Evolutionary conservation across 176 grass and related monocot genomes (phyloP), one percentile per base, ranked within the genome.

Genomic region (Phragmites australis): DNA sequence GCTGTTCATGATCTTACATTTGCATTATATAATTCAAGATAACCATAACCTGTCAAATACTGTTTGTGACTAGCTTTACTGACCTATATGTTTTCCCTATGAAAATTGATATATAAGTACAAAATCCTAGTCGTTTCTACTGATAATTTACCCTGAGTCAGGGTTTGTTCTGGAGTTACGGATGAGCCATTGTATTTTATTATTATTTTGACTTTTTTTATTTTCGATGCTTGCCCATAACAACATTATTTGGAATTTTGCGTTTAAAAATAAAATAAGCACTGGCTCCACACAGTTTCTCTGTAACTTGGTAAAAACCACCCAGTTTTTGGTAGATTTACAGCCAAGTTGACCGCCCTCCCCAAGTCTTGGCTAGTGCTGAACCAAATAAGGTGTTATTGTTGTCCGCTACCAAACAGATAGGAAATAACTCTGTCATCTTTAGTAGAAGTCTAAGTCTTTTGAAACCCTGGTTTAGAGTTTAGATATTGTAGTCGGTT

Each of bases 101-200:
- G 45, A 52, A 76, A 79, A 53, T 32, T 67, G 1, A 37, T 59
- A 58, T 78, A 48, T 15, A 54, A 6, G 1, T 43, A 50, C n/a
- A 72, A 54, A 44, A 27, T 82, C 10, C 17, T 65, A 72, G 74
- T 22, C 15, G 39, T 77, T 88, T 55, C 22, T 76, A 57, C 27
- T 6, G 18, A 49, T 56, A 34, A 47, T 88, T 22, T 78, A 50
- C 4, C 46, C 16, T 53, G 22, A 48, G 3, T 56, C 19, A 27
- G 3, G 22, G 22, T 31, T 37, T 49, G 0, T 5, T 64, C 6
- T 17, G 6, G 45, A 77, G 18, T 49, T 64, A 8, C 17, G 17
- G 46, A 50, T 39, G 59, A 78, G 65, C 19, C 30, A 11, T 17
- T 14, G 3, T n/a, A 5, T 32, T 43, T 9, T n/a, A n/a, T n/a